Conservation (phyloP, 495 filamentous ascomycete species). For the Penicillium goetzii region DNA sequence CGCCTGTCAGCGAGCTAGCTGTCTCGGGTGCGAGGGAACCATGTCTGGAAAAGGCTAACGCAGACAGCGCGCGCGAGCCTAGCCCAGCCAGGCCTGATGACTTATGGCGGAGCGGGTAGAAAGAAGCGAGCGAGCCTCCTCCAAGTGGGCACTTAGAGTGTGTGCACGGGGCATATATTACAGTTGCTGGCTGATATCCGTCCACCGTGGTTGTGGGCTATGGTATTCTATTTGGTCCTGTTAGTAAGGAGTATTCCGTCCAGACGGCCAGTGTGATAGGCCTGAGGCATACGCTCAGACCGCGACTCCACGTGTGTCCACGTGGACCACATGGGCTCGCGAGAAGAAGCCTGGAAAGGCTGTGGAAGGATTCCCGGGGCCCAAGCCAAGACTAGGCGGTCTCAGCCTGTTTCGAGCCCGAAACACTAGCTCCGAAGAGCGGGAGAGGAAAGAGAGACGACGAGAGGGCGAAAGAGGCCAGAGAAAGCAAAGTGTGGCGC, state of each 20-base stretch:
- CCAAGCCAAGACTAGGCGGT: conserved; percentile 5
- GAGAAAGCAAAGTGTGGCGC: conserved; percentile 2
- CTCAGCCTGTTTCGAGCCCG: conserved; percentile 18
- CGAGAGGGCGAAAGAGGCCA: conserved; percentile 1
- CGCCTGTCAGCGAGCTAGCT: not conserved
- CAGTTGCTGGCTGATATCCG: not conserved
- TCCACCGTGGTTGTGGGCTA: not conserved
- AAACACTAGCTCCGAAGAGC: conserved; percentile 17
- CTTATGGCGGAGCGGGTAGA: conserved; percentile 10
- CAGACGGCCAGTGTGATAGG: conserved; percentile 7
- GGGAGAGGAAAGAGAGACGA: not conserved
- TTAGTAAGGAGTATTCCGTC: not conserved
- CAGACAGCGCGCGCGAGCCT: not conserved
- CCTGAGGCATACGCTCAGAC: conserved; percentile 20
- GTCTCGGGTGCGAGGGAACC: not conserved
- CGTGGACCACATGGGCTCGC: conserved; percentile 46
- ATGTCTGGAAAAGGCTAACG: not conserved
- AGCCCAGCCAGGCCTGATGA: conserved; percentile 3
- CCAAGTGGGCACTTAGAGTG: not conserved
- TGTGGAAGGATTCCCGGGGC: conserved; percentile 23
- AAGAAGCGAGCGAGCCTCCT: conserved; percentile 20
- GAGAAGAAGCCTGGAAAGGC: conserved; percentile 38
- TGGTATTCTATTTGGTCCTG: not conserved
- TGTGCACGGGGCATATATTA: conserved; percentile 1
- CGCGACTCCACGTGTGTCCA: conserved; percentile 44